phyloP scores from a whole-genome alignment of 352 stramenopile genomes.

The Phytophthora vignae region DNA sequence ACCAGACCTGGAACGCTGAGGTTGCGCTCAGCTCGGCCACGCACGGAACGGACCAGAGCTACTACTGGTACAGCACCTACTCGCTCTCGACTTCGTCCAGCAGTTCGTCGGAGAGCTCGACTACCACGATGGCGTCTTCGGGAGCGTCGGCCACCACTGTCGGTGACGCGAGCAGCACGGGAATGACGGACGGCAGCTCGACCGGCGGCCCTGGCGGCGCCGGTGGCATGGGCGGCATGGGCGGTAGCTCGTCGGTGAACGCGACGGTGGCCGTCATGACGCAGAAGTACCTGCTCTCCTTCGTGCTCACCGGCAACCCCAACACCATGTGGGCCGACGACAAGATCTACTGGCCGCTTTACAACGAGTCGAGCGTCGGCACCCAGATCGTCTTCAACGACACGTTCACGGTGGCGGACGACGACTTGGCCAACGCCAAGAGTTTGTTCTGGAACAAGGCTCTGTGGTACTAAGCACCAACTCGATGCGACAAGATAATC shows the following conservation, averaged over 20 bases:
- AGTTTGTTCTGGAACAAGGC: constrained; percentile 40
- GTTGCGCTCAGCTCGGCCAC: constrained; percentile 15
- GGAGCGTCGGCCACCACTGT: constrained; percentile 10
- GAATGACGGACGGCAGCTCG: constrained; percentile 21
- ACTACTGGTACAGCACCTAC: constrained; percentile 38
- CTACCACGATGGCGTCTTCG: constrained; percentile 2
- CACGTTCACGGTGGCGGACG: constrained; percentile 27
- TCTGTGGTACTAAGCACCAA: constrained; percentile 30
- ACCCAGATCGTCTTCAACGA: constrained; percentile 41
- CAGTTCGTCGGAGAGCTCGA: constrained; percentile 10
- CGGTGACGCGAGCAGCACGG: constrained; percentile 5
- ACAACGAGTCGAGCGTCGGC: constrained; percentile 24
- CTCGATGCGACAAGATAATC: too few species aligned
- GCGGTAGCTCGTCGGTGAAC: constrained; percentile 18
- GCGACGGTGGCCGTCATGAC: constrained; percentile 29
- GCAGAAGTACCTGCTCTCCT: constrained; percentile 40
- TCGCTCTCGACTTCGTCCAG: constrained; percentile 16
- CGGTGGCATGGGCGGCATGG: constrained; percentile 12
- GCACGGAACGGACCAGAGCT: constrained; percentile 28
- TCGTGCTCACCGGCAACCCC: constrained; percentile 35
- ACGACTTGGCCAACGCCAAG: constrained; percentile 31
- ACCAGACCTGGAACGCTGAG: constrained; percentile 33
- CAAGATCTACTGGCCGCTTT: constrained; percentile 39
- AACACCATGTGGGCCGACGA: constrained; percentile 33
- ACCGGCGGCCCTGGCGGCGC: constrained; percentile 1